Evolutionary conservation across 2,329 filamentous ascomycete species (phyloP), one percentile per base, ranked within the genome.

Genomic region (Pestalotiopsis sp.): DNA sequence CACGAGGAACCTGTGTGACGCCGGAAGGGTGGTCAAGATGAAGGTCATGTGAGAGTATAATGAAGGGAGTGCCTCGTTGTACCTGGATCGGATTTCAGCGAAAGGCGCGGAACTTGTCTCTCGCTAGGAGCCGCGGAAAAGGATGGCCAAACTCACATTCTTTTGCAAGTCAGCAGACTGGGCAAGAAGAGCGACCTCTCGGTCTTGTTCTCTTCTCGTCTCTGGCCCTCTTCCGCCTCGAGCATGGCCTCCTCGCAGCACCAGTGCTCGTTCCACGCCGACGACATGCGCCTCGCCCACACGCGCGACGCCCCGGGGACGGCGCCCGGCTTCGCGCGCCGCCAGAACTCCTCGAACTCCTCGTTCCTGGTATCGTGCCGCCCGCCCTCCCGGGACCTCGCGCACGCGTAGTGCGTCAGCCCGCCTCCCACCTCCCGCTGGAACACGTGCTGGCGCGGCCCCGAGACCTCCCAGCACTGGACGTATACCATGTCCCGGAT

Each of bases 401-500:
- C 38, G 61, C 74, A 74, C n/a, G 70, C 72, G 20, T 68, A 74
- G 59, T 76, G 71, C n/a, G 71, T 70, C 11, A 74, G 65, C 12
- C 60, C 20, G 17, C 63, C 58, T 13, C 23, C 59, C 7, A 7
- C 31, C n/a, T 61, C 38, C 20, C 45, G 25, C 57, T 58, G 31
- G 65, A 74, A 74, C 25, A 76, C 67, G 52, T 75, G 72, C 59
- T 75, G 72, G 14, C 67, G 69, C 23, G 69, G 65, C n/a, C 72
- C 71, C 3, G 71, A 75, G 58, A 59, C 71, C 14, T 64, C 67
- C 72, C 71, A 75, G 60, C 71, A 74, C 31, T 72, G 71, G 38
- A 64, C 55, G 57, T 74, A 74, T n/a, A 74, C 72, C 69, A 72
- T 73, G 27, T 74, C 70, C 39, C 74, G 64, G 11, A 74, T 71